Conservation (phyloP, 1,284 basidiomycete species). For the Vanrija humicola region DNA sequence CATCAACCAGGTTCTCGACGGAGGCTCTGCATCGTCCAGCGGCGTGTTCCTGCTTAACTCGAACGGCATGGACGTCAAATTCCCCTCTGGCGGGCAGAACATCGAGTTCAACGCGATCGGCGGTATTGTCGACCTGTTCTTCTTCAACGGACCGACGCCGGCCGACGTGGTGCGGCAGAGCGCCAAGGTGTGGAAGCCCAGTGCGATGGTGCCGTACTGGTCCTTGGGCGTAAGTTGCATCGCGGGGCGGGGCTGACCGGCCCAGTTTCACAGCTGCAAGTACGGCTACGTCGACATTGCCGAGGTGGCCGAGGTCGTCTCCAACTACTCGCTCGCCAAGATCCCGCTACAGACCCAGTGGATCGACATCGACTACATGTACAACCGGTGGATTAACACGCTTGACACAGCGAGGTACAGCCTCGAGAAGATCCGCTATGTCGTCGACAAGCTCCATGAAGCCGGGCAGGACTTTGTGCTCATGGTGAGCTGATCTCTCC, state of each 20-base stretch:
- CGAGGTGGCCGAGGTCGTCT: slow-evolving; percentile 31
- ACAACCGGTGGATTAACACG: slow-evolving; percentile 61
- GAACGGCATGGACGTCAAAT: slow-evolving; percentile 35
- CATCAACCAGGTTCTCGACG: slow-evolving; percentile 13
- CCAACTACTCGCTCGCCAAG: slow-evolving; percentile 28
- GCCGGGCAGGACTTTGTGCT: slow-evolving; percentile 61
- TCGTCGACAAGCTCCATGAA: slow-evolving; percentile 59
- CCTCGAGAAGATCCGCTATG: slow-evolving; percentile 59
- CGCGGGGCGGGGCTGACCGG: too few species aligned
- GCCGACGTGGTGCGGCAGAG: slow-evolving; percentile 11
- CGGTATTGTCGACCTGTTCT: slow-evolving; percentile 33
- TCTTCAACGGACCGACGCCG: slow-evolving; percentile 20
- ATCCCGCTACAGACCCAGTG: slow-evolving; percentile 24
- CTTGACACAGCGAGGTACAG: slow-evolving; percentile 67
- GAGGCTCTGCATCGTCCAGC: slow-evolving; percentile 36
- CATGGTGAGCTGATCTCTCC: slow-evolving; percentile 52
- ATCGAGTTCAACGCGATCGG: slow-evolving; percentile 30
- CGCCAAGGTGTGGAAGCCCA: slow-evolving; percentile 23
- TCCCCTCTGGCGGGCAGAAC: slow-evolving; percentile 16
- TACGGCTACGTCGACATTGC: slow-evolving; percentile 35
- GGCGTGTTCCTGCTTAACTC: slow-evolving; percentile 46
- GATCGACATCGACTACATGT: slow-evolving; percentile 61
- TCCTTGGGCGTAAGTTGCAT: slow-evolving; percentile 15
- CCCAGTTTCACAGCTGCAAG: slow-evolving; percentile 30
- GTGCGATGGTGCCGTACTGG: slow-evolving; percentile 34